phyloP scores from a whole-genome alignment of 2,329 filamentous ascomycete genomes.

The Fusarium ramigenum region DNA sequence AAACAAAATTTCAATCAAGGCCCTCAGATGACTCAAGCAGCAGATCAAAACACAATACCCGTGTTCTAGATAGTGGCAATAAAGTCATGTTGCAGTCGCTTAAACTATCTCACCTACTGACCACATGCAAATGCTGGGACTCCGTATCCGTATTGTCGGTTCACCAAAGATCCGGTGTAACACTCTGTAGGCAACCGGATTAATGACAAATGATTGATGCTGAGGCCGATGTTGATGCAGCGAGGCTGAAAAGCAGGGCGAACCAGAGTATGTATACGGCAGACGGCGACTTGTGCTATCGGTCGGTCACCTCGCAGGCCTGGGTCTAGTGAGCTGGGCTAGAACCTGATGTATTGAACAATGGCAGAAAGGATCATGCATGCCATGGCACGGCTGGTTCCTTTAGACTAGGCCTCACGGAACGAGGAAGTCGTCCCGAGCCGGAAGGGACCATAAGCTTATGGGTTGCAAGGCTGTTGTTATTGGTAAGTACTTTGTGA shows the following conservation, averaged over 20 bases:
- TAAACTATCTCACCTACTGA: not conserved
- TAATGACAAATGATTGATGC: slow-evolving; percentile 10
- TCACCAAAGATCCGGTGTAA: slow-evolving; percentile 4
- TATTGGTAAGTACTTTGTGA: not conserved
- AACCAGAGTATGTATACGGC: not conserved
- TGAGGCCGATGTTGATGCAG: slow-evolving; percentile 7
- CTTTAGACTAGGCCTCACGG: not conserved
- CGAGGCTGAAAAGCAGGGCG: slow-evolving; percentile 9
- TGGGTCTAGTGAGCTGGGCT: not conserved
- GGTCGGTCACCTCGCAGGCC: not conserved
- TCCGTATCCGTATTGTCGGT: slow-evolving; percentile 17
- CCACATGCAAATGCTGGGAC: slow-evolving; percentile 2
- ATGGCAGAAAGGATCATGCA: not conserved
- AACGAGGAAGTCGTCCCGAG: slow-evolving; percentile 19
- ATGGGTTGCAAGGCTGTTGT: not conserved
- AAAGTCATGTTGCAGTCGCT: slow-evolving; percentile 16
- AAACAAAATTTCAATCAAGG: not conserved
- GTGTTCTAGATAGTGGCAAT: slow-evolving; percentile 27
- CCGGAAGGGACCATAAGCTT: slow-evolving; percentile 21
- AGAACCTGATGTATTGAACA: not conserved
- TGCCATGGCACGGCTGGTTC: slow-evolving; percentile 17
- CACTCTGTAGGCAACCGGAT: not conserved
- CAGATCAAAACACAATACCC: slow-evolving; percentile 4
- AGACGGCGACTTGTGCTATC: not conserved
- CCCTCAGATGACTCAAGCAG: slow-evolving; percentile 17